Evolutionary conservation across 306 rosid species (phyloP), one percentile per base, ranked within the genome.

Genomic region (Vigna unguiculata): DNA sequence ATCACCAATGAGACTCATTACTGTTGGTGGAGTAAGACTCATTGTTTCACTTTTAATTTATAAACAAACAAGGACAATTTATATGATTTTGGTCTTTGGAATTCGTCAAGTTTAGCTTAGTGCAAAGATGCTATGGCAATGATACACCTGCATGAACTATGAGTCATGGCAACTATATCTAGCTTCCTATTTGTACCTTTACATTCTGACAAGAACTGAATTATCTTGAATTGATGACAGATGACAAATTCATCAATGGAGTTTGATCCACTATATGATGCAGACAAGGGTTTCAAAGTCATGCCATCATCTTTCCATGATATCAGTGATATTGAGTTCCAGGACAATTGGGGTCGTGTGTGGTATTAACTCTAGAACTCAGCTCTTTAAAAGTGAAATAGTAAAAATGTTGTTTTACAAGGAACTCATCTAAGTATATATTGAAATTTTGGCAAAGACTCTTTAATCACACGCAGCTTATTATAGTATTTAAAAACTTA

Each of bases 261-360:
- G 68, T 73, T 76, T 75, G 76, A 90, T 82, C 96, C 98, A 72
- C 65, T 87, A 19, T 95, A 92, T 51, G 97, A 92, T 86, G 83
- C 86, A 28, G 92, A 87, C 8, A 89, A 88, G 84, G 97, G 96
- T 61, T 92, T 77, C 85, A 87, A 89, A 78, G 97, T 85, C 82
- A 88, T 95, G 96, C 89, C 90, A 10, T 88, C 98, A 3, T 95
- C 98, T 25, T 95, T 95, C 84, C 98, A 95, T 72, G 97, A 92
- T 84, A 95, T 95, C 71, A 45, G 97, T 53, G 96, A 95, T 16
- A 47, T 95, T 28, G 97, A 90, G 84, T 95, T 92, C 84, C 98
- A 95, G 73, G 98, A 88, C 53, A 95, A 87, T 59, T 95, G 97
- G 98, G 98, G 96, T 34, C 97, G 97, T 55, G 87, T 95, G 74